phyloP scores from a whole-genome alignment of 2,329 filamentous ascomycete genomes.

The Clarireedia homoeocarpa region DNA sequence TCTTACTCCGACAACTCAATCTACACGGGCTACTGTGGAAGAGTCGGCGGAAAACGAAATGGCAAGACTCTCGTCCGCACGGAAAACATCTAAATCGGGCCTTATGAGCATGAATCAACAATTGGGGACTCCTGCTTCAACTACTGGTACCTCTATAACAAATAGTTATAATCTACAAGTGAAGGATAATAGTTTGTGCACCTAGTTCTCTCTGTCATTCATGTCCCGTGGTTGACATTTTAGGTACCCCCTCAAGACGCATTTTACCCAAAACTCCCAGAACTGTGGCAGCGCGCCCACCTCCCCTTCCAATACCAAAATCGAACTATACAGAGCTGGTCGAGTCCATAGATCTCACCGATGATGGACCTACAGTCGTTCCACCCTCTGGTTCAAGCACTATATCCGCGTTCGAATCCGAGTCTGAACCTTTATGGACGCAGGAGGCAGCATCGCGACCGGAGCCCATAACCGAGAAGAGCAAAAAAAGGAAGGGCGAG shows the following conservation, averaged over 20 bases:
- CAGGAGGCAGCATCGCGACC: slow-evolving; percentile 24
- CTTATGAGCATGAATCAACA: slow-evolving; percentile 25
- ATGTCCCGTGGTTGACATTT: slow-evolving; percentile 3
- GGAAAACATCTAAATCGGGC: slow-evolving; percentile 19
- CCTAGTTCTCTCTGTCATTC: neutral
- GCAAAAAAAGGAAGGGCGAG: slow-evolving; percentile 29
- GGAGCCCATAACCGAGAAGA: slow-evolving; percentile 20
- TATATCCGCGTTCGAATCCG: slow-evolving; percentile 17
- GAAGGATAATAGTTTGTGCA: slow-evolving; percentile 17
- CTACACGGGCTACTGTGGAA: slow-evolving; percentile 8
- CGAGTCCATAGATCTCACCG: slow-evolving; percentile 29
- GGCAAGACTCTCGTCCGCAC: slow-evolving; percentile 25
- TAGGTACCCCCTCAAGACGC: slow-evolving; percentile 20
- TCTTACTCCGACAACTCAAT: slow-evolving; percentile 13
- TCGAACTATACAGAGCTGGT: slow-evolving; percentile 17
- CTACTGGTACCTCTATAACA: slow-evolving; percentile 18
- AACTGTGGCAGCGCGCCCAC: slow-evolving; percentile 16
- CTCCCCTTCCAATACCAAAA: slow-evolving; percentile 28
- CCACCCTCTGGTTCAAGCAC: slow-evolving; percentile 16
- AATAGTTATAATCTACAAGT: slow-evolving; percentile 18
- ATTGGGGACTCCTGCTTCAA: slow-evolving; percentile 28
- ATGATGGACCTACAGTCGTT: slow-evolving; percentile 14
- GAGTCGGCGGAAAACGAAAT: slow-evolving; percentile 19
- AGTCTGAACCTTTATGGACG: slow-evolving; percentile 17
- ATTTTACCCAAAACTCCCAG: slow-evolving; percentile 8